A percentile compares a stretch with the other conserved stretches of the same genome.
Evolutionary conservation across 2,329 filamentous ascomycete species (phyloP).

Genomic region (Scedosporium aurantiacum): DNA sequence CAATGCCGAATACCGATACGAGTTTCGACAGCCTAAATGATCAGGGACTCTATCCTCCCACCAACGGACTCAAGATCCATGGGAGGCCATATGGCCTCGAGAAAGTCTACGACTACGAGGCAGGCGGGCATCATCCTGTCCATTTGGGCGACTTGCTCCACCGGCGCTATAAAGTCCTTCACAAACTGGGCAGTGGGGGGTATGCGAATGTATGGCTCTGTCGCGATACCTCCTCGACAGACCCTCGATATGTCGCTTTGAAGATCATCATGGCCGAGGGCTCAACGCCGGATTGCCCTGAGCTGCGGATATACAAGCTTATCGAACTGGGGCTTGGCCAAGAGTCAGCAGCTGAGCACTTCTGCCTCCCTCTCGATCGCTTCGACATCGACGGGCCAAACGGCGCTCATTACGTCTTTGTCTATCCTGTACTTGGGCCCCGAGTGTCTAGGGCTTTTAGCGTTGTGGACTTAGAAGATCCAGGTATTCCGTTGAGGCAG

Average conservation of each 20-base stretch:
- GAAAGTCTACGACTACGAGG: constrained; percentile 6
- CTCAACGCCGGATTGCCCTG: constrained; percentile 12
- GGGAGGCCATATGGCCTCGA: background rate
- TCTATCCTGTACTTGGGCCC: constrained; percentile 18
- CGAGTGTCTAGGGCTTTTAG: constrained; percentile 12
- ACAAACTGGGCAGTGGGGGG: constrained; percentile 12
- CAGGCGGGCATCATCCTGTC: constrained; percentile 13
- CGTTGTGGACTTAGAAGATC: background rate
- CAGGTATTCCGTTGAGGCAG: constrained; percentile 8
- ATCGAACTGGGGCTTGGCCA: constrained; percentile 5
- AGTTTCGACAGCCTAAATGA: background rate
- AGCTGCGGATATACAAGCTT: constrained; percentile 12
- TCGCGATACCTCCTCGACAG: constrained; percentile 14
- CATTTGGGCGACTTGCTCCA: constrained; percentile 11
- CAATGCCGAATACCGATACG: no score
- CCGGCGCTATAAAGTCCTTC: constrained; percentile 11
- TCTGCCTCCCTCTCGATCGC: constrained; percentile 12
- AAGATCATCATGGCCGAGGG: constrained; percentile 20
- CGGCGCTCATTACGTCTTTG: constrained; percentile 16
- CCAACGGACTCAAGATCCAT: background rate
- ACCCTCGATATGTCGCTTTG: constrained; percentile 12
- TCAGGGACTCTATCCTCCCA: background rate
- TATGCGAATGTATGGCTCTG: constrained; percentile 16
- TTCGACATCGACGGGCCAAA: constrained; percentile 16
- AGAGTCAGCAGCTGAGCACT: background rate